Evolutionary conservation across 495 filamentous ascomycete species (phyloP), one percentile per base, ranked within the genome.

Genomic region (Tuber calosporum): DNA sequence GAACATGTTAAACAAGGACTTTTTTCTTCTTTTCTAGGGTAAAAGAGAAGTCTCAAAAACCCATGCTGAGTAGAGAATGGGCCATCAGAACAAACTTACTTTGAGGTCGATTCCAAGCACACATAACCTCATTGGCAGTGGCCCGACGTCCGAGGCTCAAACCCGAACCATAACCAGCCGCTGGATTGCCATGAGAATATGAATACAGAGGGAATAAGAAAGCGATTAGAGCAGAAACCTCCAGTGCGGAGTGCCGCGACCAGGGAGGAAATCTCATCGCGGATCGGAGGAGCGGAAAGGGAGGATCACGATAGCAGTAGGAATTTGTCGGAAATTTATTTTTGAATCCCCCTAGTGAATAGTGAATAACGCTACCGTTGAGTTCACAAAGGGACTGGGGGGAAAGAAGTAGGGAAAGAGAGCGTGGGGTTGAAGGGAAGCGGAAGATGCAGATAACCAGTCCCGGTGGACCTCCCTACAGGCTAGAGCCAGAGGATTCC

Each of bases 61-160:
- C 30, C 48, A 58, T 30, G 53, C 53, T 3, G 11, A 62, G n/a
- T 4, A 30, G 53, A 26, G 53, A 30, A 62, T 62, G n/a, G n/a
- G 3, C 30, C 30, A 62, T 62, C 30, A 5, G 53, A 30, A 30
- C 11, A 68, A 73, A 73, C 76, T 36, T 71, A 78, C 76, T 77
- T 68, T 78, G 76, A 20, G 76, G 76, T 41, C 76, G 70, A 38
- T 73, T 42, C 76, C 76, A 78, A 20, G 34, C 34, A 40, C 76
- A 78, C 26, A 78, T 77, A 30, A 38, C 26, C 19, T 70, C 70
- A 20, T 26, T 70, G 19, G 38, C 68, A 40, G 43, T 26, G 1
- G 74, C 39, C 42, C 68, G 9, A 40, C 70, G 20, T 48, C 70
- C 68, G 58, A 36, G 38, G 37, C 58, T 37, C 76, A 34, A 40